Conservation (phyloP, 1,284 basidiomycete genomes). For the Cryptococcus maquisensis region DNA sequence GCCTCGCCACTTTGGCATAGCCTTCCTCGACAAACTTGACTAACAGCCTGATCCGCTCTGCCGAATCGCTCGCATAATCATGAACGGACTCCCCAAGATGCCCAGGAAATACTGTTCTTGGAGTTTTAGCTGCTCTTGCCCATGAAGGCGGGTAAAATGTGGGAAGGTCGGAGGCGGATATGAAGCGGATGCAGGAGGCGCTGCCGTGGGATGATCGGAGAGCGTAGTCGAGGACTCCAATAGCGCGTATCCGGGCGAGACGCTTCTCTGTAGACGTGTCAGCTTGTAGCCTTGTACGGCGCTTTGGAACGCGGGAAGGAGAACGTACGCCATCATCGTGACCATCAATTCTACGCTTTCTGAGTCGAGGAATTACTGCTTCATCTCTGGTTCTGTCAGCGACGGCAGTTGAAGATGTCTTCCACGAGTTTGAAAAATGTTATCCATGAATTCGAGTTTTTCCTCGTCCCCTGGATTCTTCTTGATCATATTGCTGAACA, state of each 20-base stretch:
- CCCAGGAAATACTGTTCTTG: conserved; percentile 77
- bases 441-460: conserved; percentile 96
- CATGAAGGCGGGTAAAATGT: conserved; percentile 88
- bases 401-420: conserved; percentile 82
- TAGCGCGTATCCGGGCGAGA: conserved; percentile 69
- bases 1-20: conserved; percentile 88
- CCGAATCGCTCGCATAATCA: conserved; percentile 79
- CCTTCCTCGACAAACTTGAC: conserved; percentile 88
- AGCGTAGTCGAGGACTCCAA: conserved; percentile 88
- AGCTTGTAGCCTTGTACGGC: background rate
- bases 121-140: too few species aligned
- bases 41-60: conserved; percentile 73
- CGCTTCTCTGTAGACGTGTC: conserved; percentile 58
- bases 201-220: conserved; percentile 73
- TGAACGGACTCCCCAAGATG: conserved; percentile 81
- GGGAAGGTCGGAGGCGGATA: conserved; percentile 82
- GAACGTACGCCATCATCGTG: conserved; percentile 80
- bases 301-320: background rate
- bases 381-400: conserved; percentile 68
- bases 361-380: conserved; percentile 72
- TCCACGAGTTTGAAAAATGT: too few species aligned
- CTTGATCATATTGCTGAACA: too few species aligned
- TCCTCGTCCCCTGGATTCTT: conserved; percentile 77
- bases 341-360: conserved; percentile 97
- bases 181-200: conserved; percentile 74